These are phyloP conservation scores for Phialophora tarda DNA, from an alignment of 2,329 filamentous ascomycete species.

Conservation along the genomic window DNA sequence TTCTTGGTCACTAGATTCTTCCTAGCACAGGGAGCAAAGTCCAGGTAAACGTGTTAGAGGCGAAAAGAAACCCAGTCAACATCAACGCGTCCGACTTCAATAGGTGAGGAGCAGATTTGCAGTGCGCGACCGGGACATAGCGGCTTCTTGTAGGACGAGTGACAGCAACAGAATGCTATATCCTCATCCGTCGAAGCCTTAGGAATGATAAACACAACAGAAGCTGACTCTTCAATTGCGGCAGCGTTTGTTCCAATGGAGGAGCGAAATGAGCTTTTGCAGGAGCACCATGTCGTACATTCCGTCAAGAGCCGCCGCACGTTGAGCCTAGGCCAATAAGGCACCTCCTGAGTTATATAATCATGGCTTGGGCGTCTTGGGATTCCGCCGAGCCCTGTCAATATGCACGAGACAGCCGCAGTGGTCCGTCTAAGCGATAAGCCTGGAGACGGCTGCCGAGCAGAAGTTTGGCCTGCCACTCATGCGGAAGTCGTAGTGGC, in stretches of 20 bases:
- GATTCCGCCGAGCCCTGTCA: not conserved
- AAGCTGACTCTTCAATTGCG: slow-evolving; percentile 22
- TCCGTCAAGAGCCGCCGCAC: slow-evolving; percentile 12
- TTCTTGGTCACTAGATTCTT: not conserved
- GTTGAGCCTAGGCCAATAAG: slow-evolving; percentile 1
- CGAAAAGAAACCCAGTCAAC: not conserved
- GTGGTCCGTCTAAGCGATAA: slow-evolving; percentile 7
- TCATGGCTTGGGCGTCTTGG: not conserved
- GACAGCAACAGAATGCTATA: not conserved
- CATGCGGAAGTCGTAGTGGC: not conserved
- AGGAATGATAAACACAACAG: slow-evolving; percentile 7
- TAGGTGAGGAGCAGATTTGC: not conserved
- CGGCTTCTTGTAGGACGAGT: slow-evolving; percentile 5
- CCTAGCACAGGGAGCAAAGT: not conserved
- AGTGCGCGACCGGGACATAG: not conserved
- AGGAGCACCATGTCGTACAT: slow-evolving; percentile 7
- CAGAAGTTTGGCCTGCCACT: not conserved
- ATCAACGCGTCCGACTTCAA: not conserved
- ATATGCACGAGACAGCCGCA: not conserved
- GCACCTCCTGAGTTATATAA: slow-evolving; percentile 7
- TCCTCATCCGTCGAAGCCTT: not conserved
- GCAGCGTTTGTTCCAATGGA: slow-evolving; percentile 15
- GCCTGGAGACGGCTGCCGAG: not conserved
- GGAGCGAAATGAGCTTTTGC: not conserved
- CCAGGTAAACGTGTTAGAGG: not conserved